These are phyloP conservation scores for Elsinoe ampelina DNA, from an alignment of 2,329 filamentous ascomycete species.

Conservation along the genomic window DNA sequence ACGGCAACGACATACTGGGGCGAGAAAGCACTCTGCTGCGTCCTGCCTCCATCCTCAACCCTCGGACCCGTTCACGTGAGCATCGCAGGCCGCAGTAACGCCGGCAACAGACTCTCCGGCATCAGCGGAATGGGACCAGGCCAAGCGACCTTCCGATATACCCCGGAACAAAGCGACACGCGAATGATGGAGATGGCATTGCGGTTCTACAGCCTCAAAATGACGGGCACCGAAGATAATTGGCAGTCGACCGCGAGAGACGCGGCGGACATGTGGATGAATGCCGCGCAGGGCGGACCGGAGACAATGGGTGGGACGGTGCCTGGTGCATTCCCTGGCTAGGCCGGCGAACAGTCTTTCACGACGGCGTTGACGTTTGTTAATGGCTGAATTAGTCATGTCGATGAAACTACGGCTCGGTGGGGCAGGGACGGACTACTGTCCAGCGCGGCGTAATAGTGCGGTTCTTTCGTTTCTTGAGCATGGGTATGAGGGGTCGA, in stretches of 20 bases:
- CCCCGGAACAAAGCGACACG: slow-evolving; percentile 60
- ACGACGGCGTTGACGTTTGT: background rate
- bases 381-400: background rate
- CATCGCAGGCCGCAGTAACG: slow-evolving; percentile 33
- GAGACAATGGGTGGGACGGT: background rate
- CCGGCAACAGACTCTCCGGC: slow-evolving; percentile 8
- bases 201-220: slow-evolving; percentile 27
- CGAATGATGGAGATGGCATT: slow-evolving; percentile 49
- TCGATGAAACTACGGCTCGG: background rate
- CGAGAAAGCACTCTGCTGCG: slow-evolving; percentile 67
- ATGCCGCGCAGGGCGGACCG: background rate
- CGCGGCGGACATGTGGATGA: slow-evolving; percentile 17
- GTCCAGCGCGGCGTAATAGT: background rate
- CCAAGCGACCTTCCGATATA: slow-evolving; percentile 53
- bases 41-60: slow-evolving; percentile 58
- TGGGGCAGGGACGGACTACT: background rate
- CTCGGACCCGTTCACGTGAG: slow-evolving; percentile 63
- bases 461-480: background rate
- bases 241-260: slow-evolving; percentile 25
- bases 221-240: slow-evolving; percentile 24
- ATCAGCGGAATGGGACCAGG: slow-evolving; percentile 18
- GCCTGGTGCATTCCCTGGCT: slow-evolving; percentile 8
- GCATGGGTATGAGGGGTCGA: background rate
- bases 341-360: background rate
- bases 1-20: slow-evolving; percentile 75